phyloP scores from a whole-genome alignment of 306 rosid species.

The Abrus precatorius region DNA sequence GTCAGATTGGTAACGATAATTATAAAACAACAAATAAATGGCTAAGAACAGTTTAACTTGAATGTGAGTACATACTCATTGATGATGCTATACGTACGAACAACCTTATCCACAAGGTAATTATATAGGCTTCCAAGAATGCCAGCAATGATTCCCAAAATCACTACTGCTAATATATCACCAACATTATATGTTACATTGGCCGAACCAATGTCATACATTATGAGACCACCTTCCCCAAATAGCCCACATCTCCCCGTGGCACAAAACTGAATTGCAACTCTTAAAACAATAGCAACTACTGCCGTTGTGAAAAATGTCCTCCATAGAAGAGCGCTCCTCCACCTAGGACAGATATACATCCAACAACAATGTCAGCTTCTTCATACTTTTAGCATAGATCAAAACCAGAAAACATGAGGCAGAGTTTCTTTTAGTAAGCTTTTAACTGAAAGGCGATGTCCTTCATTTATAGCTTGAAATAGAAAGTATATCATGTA shows the following conservation, averaged over 20 bases:
- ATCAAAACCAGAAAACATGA: conserved; percentile 33
- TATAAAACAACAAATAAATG: conserved; percentile 14
- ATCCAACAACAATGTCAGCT: conserved; percentile 14
- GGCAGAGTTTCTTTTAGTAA: not conserved
- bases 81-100: conserved; percentile 84
- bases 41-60: conserved; percentile 29
- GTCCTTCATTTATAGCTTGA: conserved; percentile 13
- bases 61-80: conserved; percentile 73
- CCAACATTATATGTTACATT: conserved; percentile 51
- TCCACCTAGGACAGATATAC: conserved; percentile 68
- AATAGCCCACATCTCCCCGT: conserved; percentile 86
- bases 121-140: conserved; percentile 87
- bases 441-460: not conserved
- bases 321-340: conserved; percentile 96
- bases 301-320: conserved; percentile 93
- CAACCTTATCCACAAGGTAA: conserved; percentile 85
- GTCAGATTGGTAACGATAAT: not conserved
- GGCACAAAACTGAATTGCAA: conserved; percentile 68
- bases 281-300: conserved; percentile 81
- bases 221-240: conserved; percentile 88
- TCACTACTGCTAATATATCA: conserved; percentile 65
- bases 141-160: conserved; percentile 81
- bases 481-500: not conserved
- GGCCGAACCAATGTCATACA: conserved; percentile 73
- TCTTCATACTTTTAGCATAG: not conserved